Conservation (phyloP, 139 green algal genomes). For the Parachlorella kessleri region DNA sequence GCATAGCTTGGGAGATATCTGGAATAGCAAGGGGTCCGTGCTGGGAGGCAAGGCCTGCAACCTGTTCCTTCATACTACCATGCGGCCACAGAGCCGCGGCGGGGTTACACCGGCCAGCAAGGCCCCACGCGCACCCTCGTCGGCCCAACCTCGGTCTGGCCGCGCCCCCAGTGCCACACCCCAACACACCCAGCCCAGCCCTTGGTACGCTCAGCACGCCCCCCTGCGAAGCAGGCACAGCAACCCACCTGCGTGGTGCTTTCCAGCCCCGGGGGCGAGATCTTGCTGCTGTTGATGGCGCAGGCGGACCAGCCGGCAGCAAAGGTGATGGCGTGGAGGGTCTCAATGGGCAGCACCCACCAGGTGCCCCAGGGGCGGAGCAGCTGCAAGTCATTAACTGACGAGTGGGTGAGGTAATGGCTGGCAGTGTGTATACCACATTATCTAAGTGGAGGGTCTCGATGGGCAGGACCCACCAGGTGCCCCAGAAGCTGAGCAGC, state of each 20-base stretch:
- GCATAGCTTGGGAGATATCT: not conserved
- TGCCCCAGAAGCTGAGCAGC: no score
- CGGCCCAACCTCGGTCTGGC: no score
- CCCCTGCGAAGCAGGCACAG: not conserved
- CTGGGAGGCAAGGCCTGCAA: not conserved
- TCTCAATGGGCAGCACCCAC: slow-evolving; percentile 24
- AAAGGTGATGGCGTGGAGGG: slow-evolving; percentile 31
- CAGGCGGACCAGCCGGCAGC: slow-evolving; percentile 29
- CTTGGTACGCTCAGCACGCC: no score
- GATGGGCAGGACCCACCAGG: no score
- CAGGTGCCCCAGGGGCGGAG: not conserved
- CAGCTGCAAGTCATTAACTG: slow-evolving; percentile 25
- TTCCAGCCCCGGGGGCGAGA: slow-evolving; percentile 36
- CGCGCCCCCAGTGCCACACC: not conserved
- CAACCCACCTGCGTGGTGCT: not conserved
- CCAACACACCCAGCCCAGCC: not conserved
- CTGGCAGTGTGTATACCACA: no score
- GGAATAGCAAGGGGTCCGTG: not conserved
- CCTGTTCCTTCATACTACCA: not conserved
- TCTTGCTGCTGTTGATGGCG: slow-evolving; percentile 33
- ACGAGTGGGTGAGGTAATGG: no score
- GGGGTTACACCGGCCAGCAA: no score
- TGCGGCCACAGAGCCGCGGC: not conserved
- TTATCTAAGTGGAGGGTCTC: no score
- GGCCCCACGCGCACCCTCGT: no score